Evolutionary conservation across 176 grass and related monocot species (phyloP), one percentile per base, ranked within the genome.

Genomic region (Carex myosuroides): DNA sequence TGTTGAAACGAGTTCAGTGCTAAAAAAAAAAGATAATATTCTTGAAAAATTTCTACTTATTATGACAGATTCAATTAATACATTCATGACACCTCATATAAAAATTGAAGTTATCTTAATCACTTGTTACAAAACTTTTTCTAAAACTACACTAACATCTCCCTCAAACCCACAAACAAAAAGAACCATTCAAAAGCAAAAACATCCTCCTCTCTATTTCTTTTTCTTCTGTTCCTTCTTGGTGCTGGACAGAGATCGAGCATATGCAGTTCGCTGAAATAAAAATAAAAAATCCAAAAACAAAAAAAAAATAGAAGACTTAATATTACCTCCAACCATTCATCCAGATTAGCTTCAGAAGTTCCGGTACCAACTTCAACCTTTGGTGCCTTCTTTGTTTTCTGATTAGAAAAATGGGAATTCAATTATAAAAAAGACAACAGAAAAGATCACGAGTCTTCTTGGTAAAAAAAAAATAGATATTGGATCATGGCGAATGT

Each of bases 351-450:
- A 57, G 91, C 88, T 57, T 95, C 96, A 52, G 88, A 91, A 17
- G 86, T 89, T 85, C 88, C 84, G 14, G 93, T 99, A 83, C 96
- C 96, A 6, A 89, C 85, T 83, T 99, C 96, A 64, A 99, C 91
- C 90, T 99, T 99, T 18, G 89, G 91, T 26, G 76, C 67, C 77
- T 91, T 99, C 88, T 94, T 95, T 1, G 93, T 92, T 99, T 95
- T 99, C 96, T 99, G 44, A 46, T 64, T 24, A 42, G 58, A 67
- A 79, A 50, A 50, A 79, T 37, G 54, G 33, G 22, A 30, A 87
- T 46, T 59, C 18, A 83, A 81, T 37, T 37, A 82, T n/a, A 87
- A 59, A 64, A 58, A 68, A 11, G 10, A 50, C 2, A 44, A 77
- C 54, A 50, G 5, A 65, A 79, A 3, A 33, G 8, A 35, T 84